A percentile compares a stretch with the other conserved stretches of the same genome.
These are phyloP conservation scores for Zygoascus ofunaensis DNA, from an alignment of 805 yeast genomes.

Conservation along the genomic window DNA sequence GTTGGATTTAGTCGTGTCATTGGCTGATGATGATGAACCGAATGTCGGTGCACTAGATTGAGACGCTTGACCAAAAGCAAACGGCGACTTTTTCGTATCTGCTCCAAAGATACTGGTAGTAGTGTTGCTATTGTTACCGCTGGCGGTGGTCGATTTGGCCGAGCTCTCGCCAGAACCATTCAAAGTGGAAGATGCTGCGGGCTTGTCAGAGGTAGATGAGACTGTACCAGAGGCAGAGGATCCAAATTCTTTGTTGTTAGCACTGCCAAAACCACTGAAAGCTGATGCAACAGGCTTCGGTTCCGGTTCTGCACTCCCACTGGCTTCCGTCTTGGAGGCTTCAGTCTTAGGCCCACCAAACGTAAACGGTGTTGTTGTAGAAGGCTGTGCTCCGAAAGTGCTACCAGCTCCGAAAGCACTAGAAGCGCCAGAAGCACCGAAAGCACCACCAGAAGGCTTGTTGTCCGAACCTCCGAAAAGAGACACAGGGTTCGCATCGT, in stretches of 20 bases:
- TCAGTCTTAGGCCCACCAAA: not conserved
- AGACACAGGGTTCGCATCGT: not conserved
- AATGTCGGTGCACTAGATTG: not conserved
- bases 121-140: no score
- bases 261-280: not conserved
- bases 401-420: not conserved
- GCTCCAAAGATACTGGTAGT: no score
- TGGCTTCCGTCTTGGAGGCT: not conserved
- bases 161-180: no score
- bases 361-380: slow-evolving; percentile 1
- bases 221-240: not conserved
- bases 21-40: not conserved
- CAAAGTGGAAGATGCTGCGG: no score
- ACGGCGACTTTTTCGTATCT: not conserved
- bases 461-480: not conserved
- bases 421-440: not conserved
- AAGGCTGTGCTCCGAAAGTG: not conserved
- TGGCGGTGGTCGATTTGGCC: no score
- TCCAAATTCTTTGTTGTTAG: not conserved
- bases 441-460: not conserved
- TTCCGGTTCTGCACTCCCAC: not conserved
- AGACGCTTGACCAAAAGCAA: not conserved
- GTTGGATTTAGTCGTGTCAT: not conserved
- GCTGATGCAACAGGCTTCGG: not conserved
- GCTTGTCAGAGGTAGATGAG: not conserved